Conservation (phyloP, 805 yeast species). For the Candida palmyrensis region DNA sequence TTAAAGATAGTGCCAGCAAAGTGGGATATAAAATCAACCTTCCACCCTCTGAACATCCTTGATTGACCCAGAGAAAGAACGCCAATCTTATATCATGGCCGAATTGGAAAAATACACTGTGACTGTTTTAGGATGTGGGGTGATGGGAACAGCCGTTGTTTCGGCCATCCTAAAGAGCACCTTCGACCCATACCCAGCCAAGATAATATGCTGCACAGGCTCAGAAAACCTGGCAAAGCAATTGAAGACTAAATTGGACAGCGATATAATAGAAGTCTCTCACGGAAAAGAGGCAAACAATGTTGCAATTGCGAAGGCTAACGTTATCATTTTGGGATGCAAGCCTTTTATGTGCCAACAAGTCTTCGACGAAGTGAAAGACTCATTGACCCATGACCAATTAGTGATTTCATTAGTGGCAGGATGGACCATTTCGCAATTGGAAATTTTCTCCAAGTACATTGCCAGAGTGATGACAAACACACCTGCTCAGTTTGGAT, state of each 20-base stretch:
- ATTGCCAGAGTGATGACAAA: slow-evolving; percentile 96
- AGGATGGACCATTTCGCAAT: slow-evolving; percentile 81
- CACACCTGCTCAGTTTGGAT: slow-evolving; percentile 90
- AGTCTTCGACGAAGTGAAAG: slow-evolving; percentile 49
- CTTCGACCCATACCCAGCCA: slow-evolving; percentile 56
- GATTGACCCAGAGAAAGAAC: too few relatives aligned
- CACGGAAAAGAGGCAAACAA: slow-evolving; percentile 41
- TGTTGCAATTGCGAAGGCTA: slow-evolving; percentile 57
- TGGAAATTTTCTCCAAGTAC: slow-evolving; percentile 45
- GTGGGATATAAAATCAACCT: too few relatives aligned
- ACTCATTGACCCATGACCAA: slow-evolving; percentile 44
- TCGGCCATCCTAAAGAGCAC: slow-evolving; percentile 60
- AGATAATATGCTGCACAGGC: slow-evolving; percentile 74
- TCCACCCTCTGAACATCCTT: too few relatives aligned
- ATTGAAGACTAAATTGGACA: slow-evolving; percentile 40
- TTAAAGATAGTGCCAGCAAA: too few relatives aligned
- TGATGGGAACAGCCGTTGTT: slow-evolving; percentile 90
- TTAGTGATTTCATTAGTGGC: slow-evolving; percentile 81
- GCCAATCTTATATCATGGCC: too few relatives aligned
- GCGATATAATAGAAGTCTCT: slow-evolving; percentile 45
- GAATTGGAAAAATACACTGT: slow-evolving; percentile 50
- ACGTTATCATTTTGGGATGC: slow-evolving; percentile 75
- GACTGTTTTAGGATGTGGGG: slow-evolving; percentile 88
- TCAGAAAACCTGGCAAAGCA: slow-evolving; percentile 41
- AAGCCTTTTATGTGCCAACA: slow-evolving; percentile 77